phyloP scores from a whole-genome alignment of 345 rosid genomes.

The Sisymbrium irio region DNA sequence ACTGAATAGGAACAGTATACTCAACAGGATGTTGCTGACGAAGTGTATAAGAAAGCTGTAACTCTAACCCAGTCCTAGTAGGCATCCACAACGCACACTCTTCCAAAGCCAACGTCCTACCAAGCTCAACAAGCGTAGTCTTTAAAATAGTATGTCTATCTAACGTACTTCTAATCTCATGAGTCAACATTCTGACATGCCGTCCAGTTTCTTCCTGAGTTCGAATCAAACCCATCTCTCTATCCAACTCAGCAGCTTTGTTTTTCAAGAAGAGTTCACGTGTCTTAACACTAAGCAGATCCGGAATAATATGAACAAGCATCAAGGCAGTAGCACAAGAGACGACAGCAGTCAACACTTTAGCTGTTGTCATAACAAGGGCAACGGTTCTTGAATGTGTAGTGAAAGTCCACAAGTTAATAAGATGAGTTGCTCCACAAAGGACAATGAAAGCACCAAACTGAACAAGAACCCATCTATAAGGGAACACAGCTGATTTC shows the following conservation, averaged over 20 bases:
- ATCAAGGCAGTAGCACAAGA: conserved; percentile 93
- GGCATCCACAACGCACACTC: conserved; percentile 99
- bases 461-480: conserved; percentile 98
- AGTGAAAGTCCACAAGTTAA: conserved; percentile 86
- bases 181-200: conserved; percentile 96
- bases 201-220: conserved; percentile 97
- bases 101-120: conserved; percentile 82
- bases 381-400: conserved; percentile 77
- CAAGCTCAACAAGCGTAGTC: conserved; percentile 94
- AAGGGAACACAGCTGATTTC: conserved; percentile 90
- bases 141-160: conserved; percentile 88
- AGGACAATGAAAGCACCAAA: conserved; percentile 98
- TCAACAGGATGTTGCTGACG: conserved; percentile 92
- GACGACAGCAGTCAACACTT: conserved; percentile 79
- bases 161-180: conserved; percentile 93
- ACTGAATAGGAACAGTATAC: conserved; percentile 91
- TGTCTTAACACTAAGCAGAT: conserved; percentile 85
- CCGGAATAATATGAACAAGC: conserved; percentile 99
- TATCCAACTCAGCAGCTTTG: conserved; percentile 94
- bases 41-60: conserved; percentile 90
- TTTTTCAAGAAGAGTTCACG: conserved; percentile 86
- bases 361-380: conserved; percentile 75
- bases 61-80: conserved; percentile 89
- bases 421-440: conserved; percentile 98
- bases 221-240: conserved; percentile 97